Conservation (phyloP, 2,329 filamentous ascomycete genomes). For the Zasmidium cellare region DNA sequence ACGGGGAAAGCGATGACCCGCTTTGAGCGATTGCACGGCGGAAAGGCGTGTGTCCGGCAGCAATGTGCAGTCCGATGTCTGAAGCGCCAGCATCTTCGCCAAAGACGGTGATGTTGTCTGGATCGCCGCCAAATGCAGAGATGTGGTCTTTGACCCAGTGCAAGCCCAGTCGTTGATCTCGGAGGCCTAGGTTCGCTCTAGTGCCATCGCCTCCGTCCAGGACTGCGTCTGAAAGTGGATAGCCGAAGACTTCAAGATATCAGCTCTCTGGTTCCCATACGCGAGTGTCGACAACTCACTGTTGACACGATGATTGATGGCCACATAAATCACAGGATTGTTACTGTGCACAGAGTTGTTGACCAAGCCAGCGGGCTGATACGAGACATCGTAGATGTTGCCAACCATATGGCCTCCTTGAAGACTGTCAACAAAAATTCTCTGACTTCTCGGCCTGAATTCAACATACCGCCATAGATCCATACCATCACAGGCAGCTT, state of each 20-base stretch:
- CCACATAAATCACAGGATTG: conserved; percentile 35
- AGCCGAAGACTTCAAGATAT: conserved; percentile 39
- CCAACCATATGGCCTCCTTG: neutral
- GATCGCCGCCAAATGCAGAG: conserved; percentile 60
- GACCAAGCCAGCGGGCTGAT: conserved; percentile 48
- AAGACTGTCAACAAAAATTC: neutral
- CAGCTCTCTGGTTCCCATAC: conserved; percentile 11
- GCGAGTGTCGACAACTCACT: neutral
- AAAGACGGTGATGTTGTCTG: conserved; percentile 40
- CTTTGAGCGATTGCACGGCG: neutral
- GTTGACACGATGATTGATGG: conserved; percentile 27
- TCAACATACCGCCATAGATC: conserved; percentile 30
- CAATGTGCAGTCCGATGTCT: conserved; percentile 41
- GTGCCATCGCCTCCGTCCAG: conserved; percentile 24
- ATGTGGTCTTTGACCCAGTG: conserved; percentile 63
- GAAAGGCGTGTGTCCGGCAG: conserved; percentile 2
- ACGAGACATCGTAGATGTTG: conserved; percentile 14
- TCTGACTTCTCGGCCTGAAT: conserved; percentile 7
- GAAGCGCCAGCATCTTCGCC: conserved; percentile 39
- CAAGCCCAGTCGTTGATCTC: conserved; percentile 61
- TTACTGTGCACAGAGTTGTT: conserved; percentile 47
- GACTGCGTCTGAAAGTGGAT: conserved; percentile 34
- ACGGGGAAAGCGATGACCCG: neutral
- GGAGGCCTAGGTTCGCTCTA: conserved; percentile 44
- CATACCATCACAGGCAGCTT: conserved; percentile 41